Conservation (phyloP, 495 filamentous ascomycete genomes). For the Penicillium parvum region DNA sequence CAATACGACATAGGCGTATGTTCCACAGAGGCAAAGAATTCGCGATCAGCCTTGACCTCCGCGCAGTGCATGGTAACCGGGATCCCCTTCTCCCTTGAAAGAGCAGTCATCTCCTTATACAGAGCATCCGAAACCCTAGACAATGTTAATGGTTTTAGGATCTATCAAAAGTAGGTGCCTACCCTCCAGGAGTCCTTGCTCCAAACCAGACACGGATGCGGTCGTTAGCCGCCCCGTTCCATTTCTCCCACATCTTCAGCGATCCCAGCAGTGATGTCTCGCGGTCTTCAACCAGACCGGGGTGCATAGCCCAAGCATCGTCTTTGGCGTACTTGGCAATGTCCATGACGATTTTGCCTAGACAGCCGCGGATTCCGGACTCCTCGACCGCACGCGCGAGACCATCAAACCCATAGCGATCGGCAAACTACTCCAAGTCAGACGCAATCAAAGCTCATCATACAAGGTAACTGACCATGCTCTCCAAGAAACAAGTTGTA, state of each 20-base stretch:
- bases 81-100: conserved; percentile 40
- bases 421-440: conserved; percentile 31
- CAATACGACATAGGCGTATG: conserved; percentile 45
- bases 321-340: conserved; percentile 41
- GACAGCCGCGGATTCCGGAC: conserved; percentile 45
- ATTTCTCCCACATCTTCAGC: conserved; percentile 44
- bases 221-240: conserved; percentile 43
- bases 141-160: conserved; percentile 2
- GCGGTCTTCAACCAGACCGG: conserved; percentile 41
- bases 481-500: conserved; percentile 50
- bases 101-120: conserved; percentile 42
- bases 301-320: conserved; percentile 48
- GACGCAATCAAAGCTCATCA: background rate
- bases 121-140: conserved; percentile 40
- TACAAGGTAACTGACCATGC: conserved; percentile 31
- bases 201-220: conserved; percentile 50
- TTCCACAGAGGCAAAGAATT: conserved; percentile 36
- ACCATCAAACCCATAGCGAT: conserved; percentile 45
- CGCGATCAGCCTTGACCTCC: conserved; percentile 35
- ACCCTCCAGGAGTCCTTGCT: conserved; percentile 48
- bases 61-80: conserved; percentile 42
- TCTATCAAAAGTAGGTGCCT: background rate
- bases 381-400: conserved; percentile 44
- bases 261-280: conserved; percentile 42
- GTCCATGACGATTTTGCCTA: conserved; percentile 41